Base-by-base conservation (phyloP, 2,329 filamentous ascomycete genomes). In the Paecilomyces dactylethromorphus region DNA sequence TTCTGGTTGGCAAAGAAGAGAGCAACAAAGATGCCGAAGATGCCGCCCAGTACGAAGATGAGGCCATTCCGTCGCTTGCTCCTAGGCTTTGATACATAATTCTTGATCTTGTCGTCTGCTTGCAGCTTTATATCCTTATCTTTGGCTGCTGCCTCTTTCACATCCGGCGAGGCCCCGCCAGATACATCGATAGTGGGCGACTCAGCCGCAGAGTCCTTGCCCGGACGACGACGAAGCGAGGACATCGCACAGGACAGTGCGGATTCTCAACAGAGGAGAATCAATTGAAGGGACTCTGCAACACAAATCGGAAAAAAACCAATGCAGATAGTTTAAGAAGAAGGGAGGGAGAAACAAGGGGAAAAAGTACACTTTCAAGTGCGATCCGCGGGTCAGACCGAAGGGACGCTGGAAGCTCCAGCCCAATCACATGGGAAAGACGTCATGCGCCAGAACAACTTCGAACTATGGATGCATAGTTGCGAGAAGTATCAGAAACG, bases 1-100 rank as follows among this genome's bases (percentile, higher is more conserved):
- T 92, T 94, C 72, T 84, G 90, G 64, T 89, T 88, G 31, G 92
- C 93, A 66, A 99, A 94, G 74, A 96, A 92, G 31, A 92, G 88
- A 1, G 94, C 94, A 2, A 88, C 82, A n/a, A 96, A 78, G 58
- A 99, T 83, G 12, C 94, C 94, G 67, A 94, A 93, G n/a, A 99
- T 69, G 49, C 92, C 91, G 32, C 94, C 94, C 21, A 99, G 81
- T 10, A 88, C 78, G 74, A 99, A 97, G 29, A 97, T 89, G 69
- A 95, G 85, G 2, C 87, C 87, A 74, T 86, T 90, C 62, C 87
- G 86, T 65, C 90, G 85, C 76, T 93, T 95, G 63, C 84, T 84
- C 55, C 71, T 66, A 51, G 73, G 74, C 53, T 71, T 74, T 3
- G 64, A 54, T n/a, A 32, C 56, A 33, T 55, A 57, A 53, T 32